phyloP scores from a whole-genome alignment of 2,329 filamentous ascomycete genomes.

The Rachicladosporium sp. region DNA sequence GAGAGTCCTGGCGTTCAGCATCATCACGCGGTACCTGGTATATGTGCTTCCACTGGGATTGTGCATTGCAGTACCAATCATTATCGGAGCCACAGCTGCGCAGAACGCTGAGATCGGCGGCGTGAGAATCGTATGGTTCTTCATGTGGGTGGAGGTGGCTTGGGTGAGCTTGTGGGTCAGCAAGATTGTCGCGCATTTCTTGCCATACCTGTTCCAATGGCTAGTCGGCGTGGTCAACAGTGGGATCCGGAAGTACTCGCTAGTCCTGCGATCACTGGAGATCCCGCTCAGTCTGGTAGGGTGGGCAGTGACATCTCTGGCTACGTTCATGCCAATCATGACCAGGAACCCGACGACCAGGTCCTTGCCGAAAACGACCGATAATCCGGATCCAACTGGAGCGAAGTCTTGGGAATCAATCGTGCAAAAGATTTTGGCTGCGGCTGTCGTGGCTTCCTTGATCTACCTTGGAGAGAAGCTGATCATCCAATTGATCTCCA shows the following conservation, averaged over 20 bases:
- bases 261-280: conserved; percentile 46
- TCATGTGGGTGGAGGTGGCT: conserved; percentile 52
- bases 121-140: conserved; percentile 48
- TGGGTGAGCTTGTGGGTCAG: conserved; percentile 52
- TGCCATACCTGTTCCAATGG: conserved; percentile 49
- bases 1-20: conserved; percentile 49
- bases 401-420: conserved; percentile 39
- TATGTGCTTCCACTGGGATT: conserved; percentile 48
- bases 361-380: conserved; percentile 1
- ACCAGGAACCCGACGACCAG: conserved; percentile 22
- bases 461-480: conserved; percentile 64
- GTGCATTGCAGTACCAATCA: conserved; percentile 50
- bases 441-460: conserved; percentile 54
- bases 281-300: conserved; percentile 48
- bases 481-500: conserved; percentile 70
- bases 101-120: conserved; percentile 39
- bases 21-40: conserved; percentile 51
- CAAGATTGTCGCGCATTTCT: conserved; percentile 46
- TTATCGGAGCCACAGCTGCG: conserved; percentile 44
- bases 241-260: conserved; percentile 51
- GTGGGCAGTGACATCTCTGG: conserved; percentile 47
- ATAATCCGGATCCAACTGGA: conserved; percentile 5
- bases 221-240: conserved; percentile 52
- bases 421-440: conserved; percentile 53
- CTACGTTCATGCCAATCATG: conserved; percentile 45